Evolutionary conservation across 352 stramenopile species (phyloP).

Genomic region (Blastocystis sp.): DNA sequence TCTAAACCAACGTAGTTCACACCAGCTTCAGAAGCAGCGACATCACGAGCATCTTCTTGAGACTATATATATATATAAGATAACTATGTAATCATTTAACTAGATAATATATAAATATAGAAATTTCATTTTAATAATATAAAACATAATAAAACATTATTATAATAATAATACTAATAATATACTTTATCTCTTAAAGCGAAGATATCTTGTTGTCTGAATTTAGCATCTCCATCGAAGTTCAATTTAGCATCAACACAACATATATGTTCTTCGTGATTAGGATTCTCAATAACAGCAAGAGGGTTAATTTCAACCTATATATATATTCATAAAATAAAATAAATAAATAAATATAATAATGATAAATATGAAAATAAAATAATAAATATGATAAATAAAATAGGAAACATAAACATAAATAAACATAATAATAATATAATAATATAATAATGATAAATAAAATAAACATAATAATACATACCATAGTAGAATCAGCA

Average conservation of each 20-base stretch:
- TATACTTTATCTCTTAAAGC: conserved; percentile 54
- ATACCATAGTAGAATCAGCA: conserved; percentile 81
- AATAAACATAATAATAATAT: too few relatives aligned
- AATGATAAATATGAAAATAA: too few relatives aligned
- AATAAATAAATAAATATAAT: too few relatives aligned
- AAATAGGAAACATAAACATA: too few relatives aligned
- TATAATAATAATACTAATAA: background rate
- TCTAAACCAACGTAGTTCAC: conserved; percentile 98
- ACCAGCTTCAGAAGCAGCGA: conserved; percentile 70
- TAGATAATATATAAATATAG: conserved; percentile 51
- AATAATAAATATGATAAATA: too few relatives aligned
- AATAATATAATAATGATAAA: background rate
- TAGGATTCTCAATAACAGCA: conserved; percentile 61
- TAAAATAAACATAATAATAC: conserved; percentile 52
- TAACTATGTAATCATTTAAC: conserved; percentile 42
- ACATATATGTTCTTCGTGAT: conserved; percentile 67
- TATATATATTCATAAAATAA: too few relatives aligned
- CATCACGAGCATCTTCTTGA: conserved; percentile 80
- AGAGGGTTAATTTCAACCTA: conserved; percentile 69
- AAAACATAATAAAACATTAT: background rate
- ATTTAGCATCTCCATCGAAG: conserved; percentile 93
- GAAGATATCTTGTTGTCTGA: conserved; percentile 80
- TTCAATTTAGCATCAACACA: conserved; percentile 92
- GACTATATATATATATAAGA: conserved; percentile 39
- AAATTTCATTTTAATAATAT: background rate